A percentile compares a stretch with the other conserved stretches of the same genome.
Evolutionary conservation across 495 filamentous ascomycete genomes (phyloP).

Genomic region (Daldinia bambusicola): DNA sequence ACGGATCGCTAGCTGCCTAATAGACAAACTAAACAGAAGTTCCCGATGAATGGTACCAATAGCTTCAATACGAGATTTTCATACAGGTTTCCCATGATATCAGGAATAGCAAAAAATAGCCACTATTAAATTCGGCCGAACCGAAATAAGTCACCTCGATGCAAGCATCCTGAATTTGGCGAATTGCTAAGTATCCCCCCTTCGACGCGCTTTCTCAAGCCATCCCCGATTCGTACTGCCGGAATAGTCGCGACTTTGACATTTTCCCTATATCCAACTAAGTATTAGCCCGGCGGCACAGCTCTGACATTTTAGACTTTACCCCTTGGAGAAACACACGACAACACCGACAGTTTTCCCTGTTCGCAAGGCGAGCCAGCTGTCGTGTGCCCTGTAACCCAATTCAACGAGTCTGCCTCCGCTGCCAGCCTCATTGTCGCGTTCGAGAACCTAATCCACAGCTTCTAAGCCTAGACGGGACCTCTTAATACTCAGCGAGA

Average conservation of each 20-base stretch:
- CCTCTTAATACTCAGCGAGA: neutral
- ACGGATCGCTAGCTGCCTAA: neutral
- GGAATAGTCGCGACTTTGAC: slow-evolving; percentile 9
- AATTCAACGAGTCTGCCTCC: neutral
- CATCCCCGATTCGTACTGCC: slow-evolving; percentile 21
- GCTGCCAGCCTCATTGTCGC: neutral
- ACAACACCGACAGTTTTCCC: neutral
- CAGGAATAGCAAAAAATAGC: neutral
- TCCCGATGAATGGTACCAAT: neutral
- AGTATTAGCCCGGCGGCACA: neutral
- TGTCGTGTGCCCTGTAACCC: neutral
- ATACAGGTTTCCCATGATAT: neutral
- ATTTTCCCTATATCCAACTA: slow-evolving; percentile 8
- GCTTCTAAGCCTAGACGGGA: neutral
- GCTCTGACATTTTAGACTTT: slow-evolving; percentile 7
- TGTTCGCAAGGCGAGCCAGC: neutral
- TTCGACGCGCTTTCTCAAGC: neutral
- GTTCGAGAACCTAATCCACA: neutral
- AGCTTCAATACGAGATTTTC: neutral
- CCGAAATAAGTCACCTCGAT: neutral
- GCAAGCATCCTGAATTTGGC: neutral
- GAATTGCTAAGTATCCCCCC: neutral
- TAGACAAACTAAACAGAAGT: neutral
- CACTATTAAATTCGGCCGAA: neutral
- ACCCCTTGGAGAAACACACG: neutral